phyloP scores from a whole-genome alignment of 2,329 filamentous ascomycete genomes.

The Clarireedia paspali region DNA sequence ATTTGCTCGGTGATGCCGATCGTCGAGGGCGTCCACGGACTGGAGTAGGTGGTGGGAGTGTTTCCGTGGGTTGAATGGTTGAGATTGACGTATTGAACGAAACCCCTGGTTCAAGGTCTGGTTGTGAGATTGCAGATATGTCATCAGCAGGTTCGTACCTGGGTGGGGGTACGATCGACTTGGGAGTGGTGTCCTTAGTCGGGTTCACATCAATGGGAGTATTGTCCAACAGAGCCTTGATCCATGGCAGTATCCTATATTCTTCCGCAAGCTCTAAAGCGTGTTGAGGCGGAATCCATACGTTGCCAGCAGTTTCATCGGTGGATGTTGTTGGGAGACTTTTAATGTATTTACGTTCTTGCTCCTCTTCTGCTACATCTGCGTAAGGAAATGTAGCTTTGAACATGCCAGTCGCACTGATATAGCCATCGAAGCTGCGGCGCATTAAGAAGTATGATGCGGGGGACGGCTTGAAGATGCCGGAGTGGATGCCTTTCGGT shows the following conservation, averaged over 20 bases:
- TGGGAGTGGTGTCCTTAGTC: slow-evolving; percentile 44
- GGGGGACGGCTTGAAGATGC: slow-evolving; percentile 79
- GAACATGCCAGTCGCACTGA: slow-evolving; percentile 87
- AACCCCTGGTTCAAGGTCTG: background rate
- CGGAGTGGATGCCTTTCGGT: slow-evolving; percentile 83
- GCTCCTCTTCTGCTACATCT: slow-evolving; percentile 61
- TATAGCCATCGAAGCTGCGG: slow-evolving; percentile 74
- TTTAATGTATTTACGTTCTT: slow-evolving; percentile 79
- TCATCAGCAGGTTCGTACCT: slow-evolving; percentile 38
- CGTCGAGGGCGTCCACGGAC: slow-evolving; percentile 42
- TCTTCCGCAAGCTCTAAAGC: slow-evolving; percentile 79
- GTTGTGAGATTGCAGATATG: background rate
- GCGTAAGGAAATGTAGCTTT: slow-evolving; percentile 82
- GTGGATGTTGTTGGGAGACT: slow-evolving; percentile 69
- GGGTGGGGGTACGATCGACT: slow-evolving; percentile 74
- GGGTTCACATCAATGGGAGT: slow-evolving; percentile 55
- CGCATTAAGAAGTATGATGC: slow-evolving; percentile 97
- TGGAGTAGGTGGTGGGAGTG: slow-evolving; percentile 26
- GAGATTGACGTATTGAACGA: background rate
- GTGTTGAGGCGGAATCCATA: slow-evolving; percentile 84
- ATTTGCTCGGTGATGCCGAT: slow-evolving; percentile 46
- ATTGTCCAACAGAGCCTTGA: slow-evolving; percentile 86
- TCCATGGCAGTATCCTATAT: slow-evolving; percentile 81
- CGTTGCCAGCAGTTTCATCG: slow-evolving; percentile 92
- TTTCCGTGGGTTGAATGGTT: slow-evolving; percentile 1